These are phyloP conservation scores for Aureobasidium uvarum DNA, from an alignment of 2,329 filamentous ascomycete genomes.

Conservation along the genomic window DNA sequence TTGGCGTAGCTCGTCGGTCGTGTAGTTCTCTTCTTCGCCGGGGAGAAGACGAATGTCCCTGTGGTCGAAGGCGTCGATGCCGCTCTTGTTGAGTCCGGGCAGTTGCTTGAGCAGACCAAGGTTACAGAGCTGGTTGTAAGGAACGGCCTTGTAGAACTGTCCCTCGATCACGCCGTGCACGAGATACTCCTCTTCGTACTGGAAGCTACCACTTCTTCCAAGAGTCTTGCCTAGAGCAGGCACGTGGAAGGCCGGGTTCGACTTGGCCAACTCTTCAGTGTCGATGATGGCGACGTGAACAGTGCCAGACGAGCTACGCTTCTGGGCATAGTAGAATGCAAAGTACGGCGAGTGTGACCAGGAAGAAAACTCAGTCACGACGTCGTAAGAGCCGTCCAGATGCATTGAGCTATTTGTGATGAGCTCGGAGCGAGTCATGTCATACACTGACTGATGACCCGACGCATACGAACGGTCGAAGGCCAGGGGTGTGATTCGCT, in stretches of 20 bases:
- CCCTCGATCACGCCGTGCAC: slow-evolving; percentile 8
- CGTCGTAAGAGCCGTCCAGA: not conserved
- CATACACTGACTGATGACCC: slow-evolving; percentile 9
- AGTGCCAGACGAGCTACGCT: not conserved
- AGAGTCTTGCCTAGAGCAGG: not conserved
- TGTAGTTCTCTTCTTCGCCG: not conserved
- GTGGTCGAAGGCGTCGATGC: not conserved
- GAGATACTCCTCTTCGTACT: slow-evolving; percentile 3
- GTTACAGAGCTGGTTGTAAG: not conserved
- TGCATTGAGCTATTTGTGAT: not conserved
- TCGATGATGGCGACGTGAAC: slow-evolving; percentile 20
- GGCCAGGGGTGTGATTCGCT: not conserved
- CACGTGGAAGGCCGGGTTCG: slow-evolving; percentile 15
- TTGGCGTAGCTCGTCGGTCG: not conserved
- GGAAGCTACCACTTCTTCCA: no score
- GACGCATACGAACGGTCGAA: not conserved
- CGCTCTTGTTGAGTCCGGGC: not conserved
- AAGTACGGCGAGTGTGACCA: slow-evolving; percentile 19
- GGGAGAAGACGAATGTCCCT: not conserved
- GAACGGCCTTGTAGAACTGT: not conserved
- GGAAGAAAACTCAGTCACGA: slow-evolving; percentile 1
- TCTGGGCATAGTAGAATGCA: not conserved
- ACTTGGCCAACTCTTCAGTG: not conserved
- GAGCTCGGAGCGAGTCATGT: slow-evolving; percentile 9
- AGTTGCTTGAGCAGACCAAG: not conserved